Base-by-base conservation (phyloP, 2,329 filamentous ascomycete genomes). In the Beauveria sp. region DNA sequence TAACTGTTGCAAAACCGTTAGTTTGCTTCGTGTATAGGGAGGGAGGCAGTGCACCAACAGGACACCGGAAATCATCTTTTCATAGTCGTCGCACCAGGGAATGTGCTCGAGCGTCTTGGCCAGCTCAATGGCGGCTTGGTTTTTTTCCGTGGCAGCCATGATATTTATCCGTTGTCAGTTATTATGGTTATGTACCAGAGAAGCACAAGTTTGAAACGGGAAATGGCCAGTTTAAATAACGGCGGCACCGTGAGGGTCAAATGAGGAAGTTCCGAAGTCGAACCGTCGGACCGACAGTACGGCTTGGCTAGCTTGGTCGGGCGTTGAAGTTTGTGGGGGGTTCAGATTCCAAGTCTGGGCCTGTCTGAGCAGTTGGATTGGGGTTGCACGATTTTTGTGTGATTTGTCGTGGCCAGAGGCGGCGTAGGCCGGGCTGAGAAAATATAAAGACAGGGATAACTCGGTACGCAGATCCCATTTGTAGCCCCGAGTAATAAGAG, bases 61-160 rank as follows among this genome's bases (percentile, higher is more conserved):
- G 75, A 86, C 83, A 31, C 84, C 83, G 0, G 83, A 86, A 53
- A 87, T 82, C 83, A 87, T 87, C 67, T 81, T 83, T 67, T 87
- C 82, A 60, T 86, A 87, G 63, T 86, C 80, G 8, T 86, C 83
- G 63, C 81, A 80, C 76, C 80, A 83, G 0, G 83, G 83, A 1
- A 80, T 74, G 64, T 84, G 77, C 10, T 77, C 72, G 12, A 84
- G 70, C 40, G 74, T 74, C 65, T 74, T 79, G 18, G 82, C 81
- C 28, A 74, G 71, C 52, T 73, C 76, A 43, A 84, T 74, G 50
- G 74, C 72, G 31, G 72, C 71, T 0, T 68, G 62, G 60, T 82
- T 74, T 63, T 80, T 81, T 38, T 68, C 64, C 1, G 61, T 64
- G 57, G 62, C 66, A 54, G 70, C 69, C 71, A 73, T 72, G 22